Conservation (phyloP, 352 stramenopile species). For the Phytophthora hibernalis region DNA sequence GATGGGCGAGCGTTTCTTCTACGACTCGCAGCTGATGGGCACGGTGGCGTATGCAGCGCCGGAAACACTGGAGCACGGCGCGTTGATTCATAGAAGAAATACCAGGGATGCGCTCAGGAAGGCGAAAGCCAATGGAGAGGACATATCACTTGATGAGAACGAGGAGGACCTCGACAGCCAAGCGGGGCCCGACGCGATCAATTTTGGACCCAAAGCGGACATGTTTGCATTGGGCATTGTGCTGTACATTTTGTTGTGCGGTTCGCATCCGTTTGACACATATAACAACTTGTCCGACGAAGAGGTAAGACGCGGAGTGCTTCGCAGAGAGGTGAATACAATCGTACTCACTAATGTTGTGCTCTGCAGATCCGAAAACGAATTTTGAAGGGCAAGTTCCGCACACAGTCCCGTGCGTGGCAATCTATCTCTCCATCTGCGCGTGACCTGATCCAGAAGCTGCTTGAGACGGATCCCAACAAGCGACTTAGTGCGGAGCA, state of each 20-base stretch:
- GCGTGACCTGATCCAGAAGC: constrained; percentile 74
- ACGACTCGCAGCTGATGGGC: constrained; percentile 74
- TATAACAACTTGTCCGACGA: constrained; percentile 89
- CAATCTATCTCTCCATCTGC: constrained; percentile 69
- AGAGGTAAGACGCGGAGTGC: constrained; percentile 45
- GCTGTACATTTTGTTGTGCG: constrained; percentile 88
- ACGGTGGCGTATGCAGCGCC: constrained; percentile 81
- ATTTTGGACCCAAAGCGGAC: constrained; percentile 75
- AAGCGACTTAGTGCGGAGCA: constrained; percentile 74
- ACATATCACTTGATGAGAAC: constrained; percentile 26
- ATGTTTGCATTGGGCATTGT: constrained; percentile 88
- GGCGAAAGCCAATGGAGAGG: constrained; percentile 26
- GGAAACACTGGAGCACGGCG: constrained; percentile 67
- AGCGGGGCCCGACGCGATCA: constrained; percentile 44
- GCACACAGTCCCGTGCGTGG: constrained; percentile 76
- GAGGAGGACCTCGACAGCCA: constrained; percentile 45
- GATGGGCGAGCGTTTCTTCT: constrained; percentile 79
- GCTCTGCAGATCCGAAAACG: constrained; percentile 70
- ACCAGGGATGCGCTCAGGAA: constrained; percentile 35
- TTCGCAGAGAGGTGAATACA: not conserved
- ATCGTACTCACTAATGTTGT: constrained; percentile 2
- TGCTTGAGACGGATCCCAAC: constrained; percentile 69
- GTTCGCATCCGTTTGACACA: constrained; percentile 82
- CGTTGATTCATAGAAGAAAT: constrained; percentile 44
- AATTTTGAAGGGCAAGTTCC: constrained; percentile 84